Percentiles rank a stretch among this genome's conserved stretches.
These are phyloP conservation scores for Metschnikowia orientalis DNA, from an alignment of 805 yeast species.

Conservation along the genomic window DNA sequence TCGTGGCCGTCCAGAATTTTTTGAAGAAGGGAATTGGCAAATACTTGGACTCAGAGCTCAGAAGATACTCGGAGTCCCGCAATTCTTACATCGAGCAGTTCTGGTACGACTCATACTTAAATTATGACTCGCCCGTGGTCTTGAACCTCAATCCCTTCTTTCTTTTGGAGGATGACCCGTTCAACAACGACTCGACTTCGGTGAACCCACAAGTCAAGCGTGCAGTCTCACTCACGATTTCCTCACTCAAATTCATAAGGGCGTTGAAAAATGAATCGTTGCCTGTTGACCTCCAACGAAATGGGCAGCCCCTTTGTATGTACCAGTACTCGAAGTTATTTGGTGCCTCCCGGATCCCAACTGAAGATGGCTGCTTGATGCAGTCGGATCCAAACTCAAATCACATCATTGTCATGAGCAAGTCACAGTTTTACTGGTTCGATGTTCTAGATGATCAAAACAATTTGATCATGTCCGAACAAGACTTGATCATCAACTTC, in stretches of 20 bases:
- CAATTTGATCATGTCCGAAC: constrained; percentile 68
- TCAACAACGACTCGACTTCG: constrained; percentile 50
- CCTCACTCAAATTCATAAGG: constrained; percentile 73
- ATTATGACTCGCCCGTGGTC: constrained; percentile 88
- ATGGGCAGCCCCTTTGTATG: constrained; percentile 72
- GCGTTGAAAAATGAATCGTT: constrained; percentile 73
- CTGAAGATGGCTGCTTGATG: constrained; percentile 74
- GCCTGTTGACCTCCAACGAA: constrained; percentile 63
- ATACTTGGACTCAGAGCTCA: constrained; percentile 59
- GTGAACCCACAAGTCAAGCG: constrained; percentile 62
- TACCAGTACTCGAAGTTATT: constrained; percentile 84
- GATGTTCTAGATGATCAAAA: constrained; percentile 77
- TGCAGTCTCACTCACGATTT: constrained; percentile 73
- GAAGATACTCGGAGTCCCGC: constrained; percentile 56
- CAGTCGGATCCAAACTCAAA: constrained; percentile 72
- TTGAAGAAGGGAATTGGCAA: constrained; percentile 47
- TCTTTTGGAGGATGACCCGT: constrained; percentile 87
- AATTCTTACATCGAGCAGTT: constrained; percentile 88
- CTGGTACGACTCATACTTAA: constrained; percentile 88
- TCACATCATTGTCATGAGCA: constrained; percentile 77
- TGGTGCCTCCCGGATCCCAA: constrained; percentile 86
- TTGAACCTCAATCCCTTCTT: constrained; percentile 87
- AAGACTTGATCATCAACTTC: constrained; percentile 70
- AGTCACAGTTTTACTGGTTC: constrained; percentile 92
- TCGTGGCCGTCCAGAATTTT: constrained; percentile 53